phyloP scores from a whole-genome alignment of 192 early-diverging fungal genomes.

The Coemansia sp. region DNA sequence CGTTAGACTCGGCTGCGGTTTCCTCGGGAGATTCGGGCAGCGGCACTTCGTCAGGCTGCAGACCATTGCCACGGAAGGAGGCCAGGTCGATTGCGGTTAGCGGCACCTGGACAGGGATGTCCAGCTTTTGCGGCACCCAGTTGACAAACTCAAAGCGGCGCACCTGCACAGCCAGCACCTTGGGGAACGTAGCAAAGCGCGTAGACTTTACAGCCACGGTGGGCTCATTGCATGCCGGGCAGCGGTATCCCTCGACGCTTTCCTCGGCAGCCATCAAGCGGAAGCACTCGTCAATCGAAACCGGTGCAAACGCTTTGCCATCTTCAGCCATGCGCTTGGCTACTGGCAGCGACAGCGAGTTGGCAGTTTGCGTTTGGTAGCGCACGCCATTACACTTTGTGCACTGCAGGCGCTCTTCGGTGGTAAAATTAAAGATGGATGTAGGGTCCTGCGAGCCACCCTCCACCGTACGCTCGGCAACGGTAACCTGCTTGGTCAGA shows the following conservation, averaged over 20 bases:
- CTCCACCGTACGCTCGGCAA: conserved; percentile 67
- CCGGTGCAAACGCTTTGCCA: conserved; percentile 17
- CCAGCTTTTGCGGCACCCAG: conserved; percentile 74
- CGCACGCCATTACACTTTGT: conserved; percentile 77
- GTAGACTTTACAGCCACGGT: conserved; percentile 63
- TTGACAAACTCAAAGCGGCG: conserved; percentile 72
- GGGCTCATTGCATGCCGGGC: conserved; percentile 60
- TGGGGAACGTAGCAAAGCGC: conserved; percentile 73
- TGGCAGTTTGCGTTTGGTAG: conserved; percentile 60
- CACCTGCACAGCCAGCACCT: conserved; percentile 68
- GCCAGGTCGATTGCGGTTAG: conserved; percentile 61
- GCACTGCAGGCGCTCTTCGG: conserved; percentile 88
- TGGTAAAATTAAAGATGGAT: conserved; percentile 70
- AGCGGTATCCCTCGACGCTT: conserved; percentile 59
- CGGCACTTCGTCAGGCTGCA: conserved; percentile 64
- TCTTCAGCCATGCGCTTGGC: conserved; percentile 56
- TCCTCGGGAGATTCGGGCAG: conserved; percentile 62
- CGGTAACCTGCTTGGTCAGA: conserved; percentile 67
- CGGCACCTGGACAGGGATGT: conserved; percentile 60
- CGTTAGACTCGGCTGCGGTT: conserved; percentile 18
- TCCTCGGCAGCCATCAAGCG: conserved; percentile 57
- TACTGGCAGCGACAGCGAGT: conserved; percentile 64
- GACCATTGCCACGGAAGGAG: conserved; percentile 65
- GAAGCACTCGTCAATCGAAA: conserved; percentile 66
- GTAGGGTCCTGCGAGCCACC: conserved; percentile 67